Percentiles rank a stretch among this genome's conserved stretches.
Evolutionary conservation across 73 alveolate species (phyloP).

Genomic region (Tetrahymena elliotti): DNA sequence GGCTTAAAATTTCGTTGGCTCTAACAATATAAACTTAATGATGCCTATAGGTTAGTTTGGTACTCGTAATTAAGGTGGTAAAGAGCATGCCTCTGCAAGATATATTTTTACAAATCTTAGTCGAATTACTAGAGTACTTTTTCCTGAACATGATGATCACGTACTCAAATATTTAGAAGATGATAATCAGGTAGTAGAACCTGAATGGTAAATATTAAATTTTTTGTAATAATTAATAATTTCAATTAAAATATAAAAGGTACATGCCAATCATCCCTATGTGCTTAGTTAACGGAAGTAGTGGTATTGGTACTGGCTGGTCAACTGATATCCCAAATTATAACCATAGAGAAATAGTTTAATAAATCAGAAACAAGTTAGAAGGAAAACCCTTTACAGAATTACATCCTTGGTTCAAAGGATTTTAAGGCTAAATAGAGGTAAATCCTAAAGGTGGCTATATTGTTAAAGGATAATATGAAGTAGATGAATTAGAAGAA

Average conservation of each 20-base stretch:
- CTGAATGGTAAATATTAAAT: slow-evolving; percentile 67
- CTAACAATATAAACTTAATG: slow-evolving; percentile 90
- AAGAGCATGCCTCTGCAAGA: slow-evolving; percentile 99
- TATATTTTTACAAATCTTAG: slow-evolving; percentile 92
- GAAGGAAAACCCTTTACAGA: slow-evolving; percentile 54
- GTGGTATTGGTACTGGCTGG: slow-evolving; percentile 99
- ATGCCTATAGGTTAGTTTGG: slow-evolving; percentile 99
- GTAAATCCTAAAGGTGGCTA: slow-evolving; percentile 57
- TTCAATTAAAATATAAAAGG: not conserved
- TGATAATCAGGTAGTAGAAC: slow-evolving; percentile 99
- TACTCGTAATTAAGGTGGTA: slow-evolving; percentile 96
- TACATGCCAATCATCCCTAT: slow-evolving; percentile 97
- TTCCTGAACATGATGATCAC: slow-evolving; percentile 93
- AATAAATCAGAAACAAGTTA: slow-evolving; percentile 69
- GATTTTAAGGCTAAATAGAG: slow-evolving; percentile 78
- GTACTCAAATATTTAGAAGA: slow-evolving; percentile 92
- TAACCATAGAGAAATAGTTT: slow-evolving; percentile 94
- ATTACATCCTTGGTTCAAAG: slow-evolving; percentile 84
- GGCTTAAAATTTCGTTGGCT: slow-evolving; percentile 98
- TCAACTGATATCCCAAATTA: slow-evolving; percentile 85
- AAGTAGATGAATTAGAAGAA: slow-evolving; percentile 61
- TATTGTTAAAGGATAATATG: slow-evolving; percentile 72
- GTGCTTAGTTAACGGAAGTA: slow-evolving; percentile 97
- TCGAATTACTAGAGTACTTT: slow-evolving; percentile 81
- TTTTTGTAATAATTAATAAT: not conserved